Conservation (phyloP, 2,329 filamentous ascomycete species). For the Fusarium sp. region DNA sequence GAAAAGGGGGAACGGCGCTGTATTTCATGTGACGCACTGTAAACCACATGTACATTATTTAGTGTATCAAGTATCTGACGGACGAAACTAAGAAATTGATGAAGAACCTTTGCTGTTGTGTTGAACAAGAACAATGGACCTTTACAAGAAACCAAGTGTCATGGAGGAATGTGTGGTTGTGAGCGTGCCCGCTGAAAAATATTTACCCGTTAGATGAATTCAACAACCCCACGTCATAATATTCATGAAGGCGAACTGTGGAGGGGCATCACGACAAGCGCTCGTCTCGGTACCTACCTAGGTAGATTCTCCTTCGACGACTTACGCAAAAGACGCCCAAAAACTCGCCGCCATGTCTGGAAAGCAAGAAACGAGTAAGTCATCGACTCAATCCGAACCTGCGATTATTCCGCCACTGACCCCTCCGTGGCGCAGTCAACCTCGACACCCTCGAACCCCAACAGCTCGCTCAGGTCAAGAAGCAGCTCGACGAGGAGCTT, state of each 20-base stretch:
- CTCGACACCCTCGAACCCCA: constrained; percentile 85
- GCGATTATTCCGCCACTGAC: constrained; percentile 8
- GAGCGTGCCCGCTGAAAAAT: not conserved
- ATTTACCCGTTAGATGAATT: constrained; percentile 52
- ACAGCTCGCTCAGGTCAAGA: constrained; percentile 93
- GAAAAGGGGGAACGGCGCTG: not conserved
- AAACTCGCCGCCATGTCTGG: constrained; percentile 50
- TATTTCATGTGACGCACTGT: constrained; percentile 1
- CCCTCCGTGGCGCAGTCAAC: constrained; percentile 61
- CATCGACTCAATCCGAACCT: not conserved
- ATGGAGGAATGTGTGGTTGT: not conserved
- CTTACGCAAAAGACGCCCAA: constrained; percentile 17
- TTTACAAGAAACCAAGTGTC: too few relatives aligned
- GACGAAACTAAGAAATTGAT: not conserved
- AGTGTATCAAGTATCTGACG: not conserved
- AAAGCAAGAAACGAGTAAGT: constrained; percentile 54
- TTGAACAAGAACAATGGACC: too few relatives aligned
- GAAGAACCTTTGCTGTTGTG: too few relatives aligned
- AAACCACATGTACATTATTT: constrained; percentile 22
- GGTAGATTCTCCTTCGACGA: constrained; percentile 12
- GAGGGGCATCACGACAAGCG: constrained; percentile 44
- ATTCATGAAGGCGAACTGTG: constrained; percentile 48
- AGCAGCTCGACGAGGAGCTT: constrained; percentile 95
- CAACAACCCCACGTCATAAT: constrained; percentile 51
- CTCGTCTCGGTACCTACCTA: not conserved